Evolutionary conservation across 2,329 filamentous ascomycete species (phyloP).

Genomic region (Acarospora socialis): DNA sequence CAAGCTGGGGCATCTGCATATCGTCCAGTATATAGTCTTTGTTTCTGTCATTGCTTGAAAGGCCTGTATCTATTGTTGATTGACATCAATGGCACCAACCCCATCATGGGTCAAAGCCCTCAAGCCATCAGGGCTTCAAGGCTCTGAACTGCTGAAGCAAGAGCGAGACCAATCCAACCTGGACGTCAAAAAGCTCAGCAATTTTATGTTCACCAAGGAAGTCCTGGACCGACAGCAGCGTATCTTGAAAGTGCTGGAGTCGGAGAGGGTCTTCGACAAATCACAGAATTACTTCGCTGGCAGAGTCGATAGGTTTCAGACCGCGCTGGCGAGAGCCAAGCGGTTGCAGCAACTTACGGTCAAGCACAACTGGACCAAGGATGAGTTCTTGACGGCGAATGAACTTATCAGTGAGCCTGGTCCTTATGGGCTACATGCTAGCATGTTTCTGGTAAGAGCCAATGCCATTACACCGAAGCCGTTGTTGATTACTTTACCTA

Average conservation of each 20-base stretch:
- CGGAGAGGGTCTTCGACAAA: conserved; percentile 63
- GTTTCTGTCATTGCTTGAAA: too few relatives aligned
- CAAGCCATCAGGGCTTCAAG: conserved; percentile 52
- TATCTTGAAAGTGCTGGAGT: conserved; percentile 49
- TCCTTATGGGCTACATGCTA: conserved; percentile 58
- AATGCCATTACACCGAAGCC: background rate
- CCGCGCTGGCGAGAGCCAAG: conserved; percentile 56
- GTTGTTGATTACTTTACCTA: conserved; percentile 18
- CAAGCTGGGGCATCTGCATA: too few relatives aligned
- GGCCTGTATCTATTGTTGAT: too few relatives aligned
- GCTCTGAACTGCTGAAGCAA: conserved; percentile 51
- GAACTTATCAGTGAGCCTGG: conserved; percentile 59
- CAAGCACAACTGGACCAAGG: conserved; percentile 51
- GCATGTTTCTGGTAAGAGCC: conserved; percentile 49
- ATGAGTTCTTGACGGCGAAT: conserved; percentile 51
- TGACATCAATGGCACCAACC: conserved; percentile 22
- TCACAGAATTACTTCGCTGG: conserved; percentile 63
- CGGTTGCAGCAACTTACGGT: conserved; percentile 50
- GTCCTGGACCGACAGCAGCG: conserved; percentile 45
- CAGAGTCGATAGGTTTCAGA: conserved; percentile 53
- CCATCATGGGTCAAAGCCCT: conserved; percentile 54
- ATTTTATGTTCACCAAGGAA: conserved; percentile 55
- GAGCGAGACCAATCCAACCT: conserved; percentile 56
- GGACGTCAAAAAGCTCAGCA: conserved; percentile 50
- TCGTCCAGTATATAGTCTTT: too few relatives aligned